Conservation (phyloP, 768 basidiomycete genomes). For the Phylloporus arenicola region DNA sequence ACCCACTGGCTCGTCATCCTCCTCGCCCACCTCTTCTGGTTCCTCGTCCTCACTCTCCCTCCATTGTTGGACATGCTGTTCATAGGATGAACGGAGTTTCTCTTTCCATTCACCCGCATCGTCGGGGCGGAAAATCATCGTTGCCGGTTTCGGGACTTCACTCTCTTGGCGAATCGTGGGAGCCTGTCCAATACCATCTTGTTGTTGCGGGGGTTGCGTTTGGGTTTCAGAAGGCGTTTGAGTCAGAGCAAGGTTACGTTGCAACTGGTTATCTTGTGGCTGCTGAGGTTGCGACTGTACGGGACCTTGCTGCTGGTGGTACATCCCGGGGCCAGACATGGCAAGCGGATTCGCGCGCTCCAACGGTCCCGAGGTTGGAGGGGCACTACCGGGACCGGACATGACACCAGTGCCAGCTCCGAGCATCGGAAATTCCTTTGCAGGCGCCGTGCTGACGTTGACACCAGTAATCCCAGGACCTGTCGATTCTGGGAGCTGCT, state of each 20-base stretch:
- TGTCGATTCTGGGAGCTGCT: constrained; percentile 65
- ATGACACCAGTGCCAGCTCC: constrained; percentile 45
- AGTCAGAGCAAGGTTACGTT: constrained; percentile 12
- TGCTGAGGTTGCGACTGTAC: constrained; percentile 25
- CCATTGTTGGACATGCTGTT: constrained; percentile 35
- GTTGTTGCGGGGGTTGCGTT: constrained; percentile 12
- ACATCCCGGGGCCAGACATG: constrained; percentile 31
- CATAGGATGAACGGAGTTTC: constrained; percentile 60
- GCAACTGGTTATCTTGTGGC: constrained; percentile 29
- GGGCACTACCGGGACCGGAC: constrained; percentile 47
- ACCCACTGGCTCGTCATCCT: constrained; percentile 48
- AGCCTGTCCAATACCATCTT: constrained; percentile 14
- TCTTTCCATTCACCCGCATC: constrained; percentile 85
- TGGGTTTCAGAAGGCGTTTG: constrained; percentile 33
- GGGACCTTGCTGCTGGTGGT: constrained; percentile 34
- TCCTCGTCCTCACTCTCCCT: constrained; percentile 52
- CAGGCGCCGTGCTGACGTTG: constrained; percentile 24
- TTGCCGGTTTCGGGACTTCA: constrained; percentile 32
- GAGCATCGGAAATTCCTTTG: constrained; percentile 62
- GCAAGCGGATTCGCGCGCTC: constrained; percentile 47
- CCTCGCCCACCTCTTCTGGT: constrained; percentile 62
- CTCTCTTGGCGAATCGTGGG: constrained; percentile 11
- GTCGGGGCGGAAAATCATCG: constrained; percentile 84
- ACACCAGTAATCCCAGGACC: constrained; percentile 37
- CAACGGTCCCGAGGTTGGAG: constrained; percentile 42